Evolutionary conservation across 129 eudicot species (phyloP).

Genomic region (Chrysanthemum makinoi): DNA sequence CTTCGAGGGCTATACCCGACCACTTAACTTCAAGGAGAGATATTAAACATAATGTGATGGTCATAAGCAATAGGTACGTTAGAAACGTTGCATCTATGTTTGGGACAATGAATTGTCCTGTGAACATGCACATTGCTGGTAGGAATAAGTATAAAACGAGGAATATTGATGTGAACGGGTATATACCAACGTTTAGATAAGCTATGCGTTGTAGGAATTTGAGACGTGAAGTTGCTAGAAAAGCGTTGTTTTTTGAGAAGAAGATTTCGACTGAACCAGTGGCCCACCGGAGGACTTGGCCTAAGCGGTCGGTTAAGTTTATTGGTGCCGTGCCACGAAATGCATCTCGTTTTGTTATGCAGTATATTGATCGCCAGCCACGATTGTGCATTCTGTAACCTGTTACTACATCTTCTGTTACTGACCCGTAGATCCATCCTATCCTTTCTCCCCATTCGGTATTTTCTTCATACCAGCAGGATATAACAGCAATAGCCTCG

Average conservation of each 20-base stretch:
- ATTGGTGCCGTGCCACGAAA: slow-evolving; percentile 87
- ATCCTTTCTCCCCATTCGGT: slow-evolving; percentile 93
- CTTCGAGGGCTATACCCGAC: slow-evolving; percentile 86
- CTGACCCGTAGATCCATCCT: slow-evolving; percentile 93
- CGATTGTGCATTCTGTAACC: slow-evolving; percentile 97
- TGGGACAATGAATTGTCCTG: slow-evolving; percentile 15
- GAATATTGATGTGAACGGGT: slow-evolving; percentile 14
- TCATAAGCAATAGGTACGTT: slow-evolving; percentile 55
- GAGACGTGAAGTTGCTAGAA: slow-evolving; percentile 6
- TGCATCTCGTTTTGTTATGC: slow-evolving; percentile 86
- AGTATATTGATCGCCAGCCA: slow-evolving; percentile 87
- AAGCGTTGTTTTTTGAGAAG: slow-evolving; percentile 12
- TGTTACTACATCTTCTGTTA: slow-evolving; percentile 85
- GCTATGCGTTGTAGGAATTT: slow-evolving; percentile 15
- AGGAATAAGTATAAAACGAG: slow-evolving; percentile 1
- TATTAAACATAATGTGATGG: slow-evolving; percentile 48
- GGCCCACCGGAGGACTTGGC: slow-evolving; percentile 15
- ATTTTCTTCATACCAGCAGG: slow-evolving; percentile 93
- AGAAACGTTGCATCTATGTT: slow-evolving; percentile 41
- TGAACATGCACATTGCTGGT: slow-evolving; percentile 9
- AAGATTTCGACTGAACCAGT: slow-evolving; percentile 17
- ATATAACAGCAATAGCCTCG: slow-evolving; percentile 85
- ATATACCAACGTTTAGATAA: slow-evolving; percentile 11
- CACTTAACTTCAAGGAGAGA: slow-evolving; percentile 85
- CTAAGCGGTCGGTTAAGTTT: slow-evolving; percentile 46